These are phyloP conservation scores for Botryotinia narcissicola DNA, from an alignment of 2,329 filamentous ascomycete species.

Conservation along the genomic window DNA sequence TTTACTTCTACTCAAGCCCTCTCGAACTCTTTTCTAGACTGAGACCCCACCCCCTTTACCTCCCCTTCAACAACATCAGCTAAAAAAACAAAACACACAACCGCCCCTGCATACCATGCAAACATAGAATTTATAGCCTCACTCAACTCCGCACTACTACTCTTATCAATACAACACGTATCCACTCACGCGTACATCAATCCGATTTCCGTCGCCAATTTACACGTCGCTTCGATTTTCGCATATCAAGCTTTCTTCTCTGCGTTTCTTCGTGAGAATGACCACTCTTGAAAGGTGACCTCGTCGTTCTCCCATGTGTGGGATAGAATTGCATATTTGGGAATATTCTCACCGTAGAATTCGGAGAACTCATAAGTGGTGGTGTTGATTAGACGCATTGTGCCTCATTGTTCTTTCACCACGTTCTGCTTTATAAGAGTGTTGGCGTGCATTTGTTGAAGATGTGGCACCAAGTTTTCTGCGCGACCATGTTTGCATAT, in stretches of 20 bases:
- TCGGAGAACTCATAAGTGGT: not conserved
- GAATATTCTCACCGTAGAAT: not conserved
- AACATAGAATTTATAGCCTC: constrained; percentile 28
- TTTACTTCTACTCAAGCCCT: too few relatives aligned
- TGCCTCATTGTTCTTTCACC: not conserved
- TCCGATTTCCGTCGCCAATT: not conserved
- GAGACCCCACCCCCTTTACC: too few relatives aligned
- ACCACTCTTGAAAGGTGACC: constrained; percentile 36
- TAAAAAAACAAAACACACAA: too few relatives aligned
- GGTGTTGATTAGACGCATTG: not conserved
- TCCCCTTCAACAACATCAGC: too few relatives aligned
- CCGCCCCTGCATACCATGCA: constrained; percentile 18
- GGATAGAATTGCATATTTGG: constrained; percentile 41
- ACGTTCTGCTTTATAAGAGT: not conserved
- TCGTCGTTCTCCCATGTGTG: constrained; percentile 41
- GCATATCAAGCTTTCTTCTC: not conserved
- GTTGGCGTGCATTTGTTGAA: too few relatives aligned
- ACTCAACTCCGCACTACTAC: constrained; percentile 21
- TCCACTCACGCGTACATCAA: constrained; percentile 22
- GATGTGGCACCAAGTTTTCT: not conserved
- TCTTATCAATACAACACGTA: constrained; percentile 27
- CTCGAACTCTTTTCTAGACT: too few relatives aligned
- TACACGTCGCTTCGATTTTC: constrained; percentile 18
- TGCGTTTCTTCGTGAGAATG: too few relatives aligned
- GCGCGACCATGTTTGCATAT: not conserved